These are phyloP conservation scores for Corynespora cassiicola DNA, from an alignment of 2,329 filamentous ascomycete genomes.

Conservation along the genomic window DNA sequence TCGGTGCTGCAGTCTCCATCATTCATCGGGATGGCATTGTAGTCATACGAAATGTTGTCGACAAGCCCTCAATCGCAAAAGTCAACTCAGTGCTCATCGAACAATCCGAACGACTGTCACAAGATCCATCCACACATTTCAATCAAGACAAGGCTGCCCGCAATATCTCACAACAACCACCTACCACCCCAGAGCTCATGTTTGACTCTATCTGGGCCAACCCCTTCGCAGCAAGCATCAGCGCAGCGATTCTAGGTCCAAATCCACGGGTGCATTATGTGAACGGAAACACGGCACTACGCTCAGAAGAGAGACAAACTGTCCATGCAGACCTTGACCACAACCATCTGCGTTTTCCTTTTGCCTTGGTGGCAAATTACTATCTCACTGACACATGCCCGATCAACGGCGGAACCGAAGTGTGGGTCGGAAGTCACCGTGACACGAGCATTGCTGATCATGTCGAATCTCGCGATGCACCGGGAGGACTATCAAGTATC, in stretches of 20 bases:
- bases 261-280: constrained; percentile 17
- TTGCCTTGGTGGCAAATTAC: constrained; percentile 52
- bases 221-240: constrained; percentile 9
- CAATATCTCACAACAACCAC: constrained; percentile 10
- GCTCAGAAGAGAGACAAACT: constrained; percentile 12
- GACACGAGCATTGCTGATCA: constrained; percentile 20
- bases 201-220: constrained; percentile 20
- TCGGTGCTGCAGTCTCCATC: constrained; percentile 3
- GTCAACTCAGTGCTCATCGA: constrained; percentile 15
- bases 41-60: constrained; percentile 23
- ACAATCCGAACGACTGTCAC: constrained; percentile 7
- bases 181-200: constrained; percentile 13
- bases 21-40: constrained; percentile 22
- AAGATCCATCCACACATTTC: constrained; percentile 1
- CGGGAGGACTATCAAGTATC: constrained; percentile 1
- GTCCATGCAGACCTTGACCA: constrained; percentile 20
- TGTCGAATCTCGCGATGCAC: constrained; percentile 1
- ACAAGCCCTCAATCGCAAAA: constrained; percentile 11
- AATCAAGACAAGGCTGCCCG: constrained; percentile 12
- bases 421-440: constrained; percentile 54
- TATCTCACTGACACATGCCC: constrained; percentile 49
- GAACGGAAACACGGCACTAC: constrained; percentile 20
- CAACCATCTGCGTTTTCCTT: constrained; percentile 33
- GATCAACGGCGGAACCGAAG: constrained; percentile 53
- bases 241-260: constrained; percentile 18